Conservation (phyloP, 768 basidiomycete genomes). For the Leucogyrophana mollusca region DNA sequence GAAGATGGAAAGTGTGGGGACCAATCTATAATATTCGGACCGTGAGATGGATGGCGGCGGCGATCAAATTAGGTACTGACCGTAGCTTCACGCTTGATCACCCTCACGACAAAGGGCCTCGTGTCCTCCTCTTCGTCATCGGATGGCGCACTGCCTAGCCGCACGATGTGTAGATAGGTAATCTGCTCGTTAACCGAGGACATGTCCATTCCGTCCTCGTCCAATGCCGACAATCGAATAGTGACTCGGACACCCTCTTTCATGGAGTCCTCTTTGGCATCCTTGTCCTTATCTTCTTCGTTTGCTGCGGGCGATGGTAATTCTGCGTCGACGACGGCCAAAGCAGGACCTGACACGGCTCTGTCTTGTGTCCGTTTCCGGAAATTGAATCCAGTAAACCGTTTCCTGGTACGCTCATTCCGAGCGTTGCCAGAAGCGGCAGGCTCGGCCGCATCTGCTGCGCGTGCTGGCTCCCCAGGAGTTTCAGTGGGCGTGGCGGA, state of each 20-base stretch:
- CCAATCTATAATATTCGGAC: constrained; percentile 61
- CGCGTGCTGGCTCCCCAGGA: constrained; percentile 6
- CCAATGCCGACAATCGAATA: constrained; percentile 80
- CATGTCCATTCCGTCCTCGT: constrained; percentile 69
- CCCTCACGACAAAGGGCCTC: constrained; percentile 88
- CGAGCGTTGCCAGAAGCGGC: constrained; percentile 13
- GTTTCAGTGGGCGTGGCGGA: constrained; percentile 5
- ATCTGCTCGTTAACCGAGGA: constrained; percentile 78
- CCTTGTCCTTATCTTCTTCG: constrained; percentile 40
- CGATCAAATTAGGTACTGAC: constrained; percentile 33
- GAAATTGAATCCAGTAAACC: constrained; percentile 70
- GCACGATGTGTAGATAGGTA: constrained; percentile 84
- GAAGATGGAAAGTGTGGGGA: constrained; percentile 89
- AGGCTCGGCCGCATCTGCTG: constrained; percentile 8
- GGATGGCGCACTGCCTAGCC: constrained; percentile 50
- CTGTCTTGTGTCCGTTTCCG: constrained; percentile 52
- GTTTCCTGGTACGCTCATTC: constrained; percentile 37
- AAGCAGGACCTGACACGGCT: constrained; percentile 70
- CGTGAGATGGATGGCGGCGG: constrained; percentile 2
- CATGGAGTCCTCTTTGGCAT: constrained; percentile 45
- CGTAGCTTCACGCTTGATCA: constrained; percentile 88
- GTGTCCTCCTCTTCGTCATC: constrained; percentile 54
- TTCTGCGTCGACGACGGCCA: constrained; percentile 76
- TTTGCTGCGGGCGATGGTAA: constrained; percentile 28
- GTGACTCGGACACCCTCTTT: constrained; percentile 71